Conservation (phyloP, 805 yeast species). For the Wickerhamomyces queroliae region DNA sequence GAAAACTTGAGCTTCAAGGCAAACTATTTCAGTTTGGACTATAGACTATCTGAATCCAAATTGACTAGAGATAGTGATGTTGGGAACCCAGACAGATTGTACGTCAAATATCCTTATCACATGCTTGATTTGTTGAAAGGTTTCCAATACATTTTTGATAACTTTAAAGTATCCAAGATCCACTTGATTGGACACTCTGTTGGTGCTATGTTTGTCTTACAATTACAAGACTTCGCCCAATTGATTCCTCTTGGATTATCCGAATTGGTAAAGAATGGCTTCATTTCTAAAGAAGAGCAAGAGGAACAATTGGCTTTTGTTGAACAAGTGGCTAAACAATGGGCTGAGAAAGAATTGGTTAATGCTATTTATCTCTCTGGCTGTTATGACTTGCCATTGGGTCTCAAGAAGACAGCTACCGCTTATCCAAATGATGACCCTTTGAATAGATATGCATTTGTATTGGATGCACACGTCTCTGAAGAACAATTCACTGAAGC, state of each 20-base stretch:
- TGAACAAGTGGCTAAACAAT: not conserved
- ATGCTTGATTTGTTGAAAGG: not conserved
- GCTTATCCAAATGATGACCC: not conserved
- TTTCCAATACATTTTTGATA: not conserved
- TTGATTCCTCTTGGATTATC: not conserved
- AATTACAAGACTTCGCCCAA: not conserved
- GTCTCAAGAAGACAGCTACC: not conserved
- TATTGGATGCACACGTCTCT: not conserved
- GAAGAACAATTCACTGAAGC: constrained; percentile 1
- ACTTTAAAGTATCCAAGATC: not conserved
- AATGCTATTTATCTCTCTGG: constrained; percentile 1
- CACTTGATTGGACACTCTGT: not conserved
- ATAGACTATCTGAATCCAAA: not conserved
- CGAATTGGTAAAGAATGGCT: not conserved
- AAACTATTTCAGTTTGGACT: not conserved
- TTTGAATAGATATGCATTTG: not conserved
- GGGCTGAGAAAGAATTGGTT: not conserved
- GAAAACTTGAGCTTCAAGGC: not conserved
- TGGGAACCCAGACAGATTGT: not conserved
- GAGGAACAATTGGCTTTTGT: not conserved
- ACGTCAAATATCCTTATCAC: not conserved
- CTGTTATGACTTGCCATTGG: not conserved
- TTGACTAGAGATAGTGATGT: not conserved
- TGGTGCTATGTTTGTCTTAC: not conserved
- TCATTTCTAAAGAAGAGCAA: not conserved